Evolutionary conservation across 805 yeast genomes (phyloP).

Genomic region (Torulaspora maleeae): DNA sequence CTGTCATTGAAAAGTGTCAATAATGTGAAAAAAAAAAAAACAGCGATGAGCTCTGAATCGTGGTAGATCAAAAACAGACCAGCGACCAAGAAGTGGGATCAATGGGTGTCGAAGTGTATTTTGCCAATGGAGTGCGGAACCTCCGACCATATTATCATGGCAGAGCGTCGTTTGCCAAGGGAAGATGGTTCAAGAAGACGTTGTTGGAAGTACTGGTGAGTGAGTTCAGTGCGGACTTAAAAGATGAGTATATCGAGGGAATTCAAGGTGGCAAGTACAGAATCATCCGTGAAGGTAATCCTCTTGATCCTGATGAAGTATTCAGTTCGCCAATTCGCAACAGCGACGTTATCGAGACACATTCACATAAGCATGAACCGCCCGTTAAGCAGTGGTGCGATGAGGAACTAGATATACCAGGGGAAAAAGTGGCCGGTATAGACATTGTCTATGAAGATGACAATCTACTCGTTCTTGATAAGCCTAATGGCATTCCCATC

Average conservation of each 20-base stretch:
- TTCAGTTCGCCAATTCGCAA: conserved; percentile 17
- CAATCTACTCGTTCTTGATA: conserved; percentile 75
- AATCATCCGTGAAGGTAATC: conserved; percentile 18
- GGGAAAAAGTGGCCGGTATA: conserved; percentile 40
- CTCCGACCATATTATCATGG: conserved; percentile 41
- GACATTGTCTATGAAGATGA: conserved; percentile 68
- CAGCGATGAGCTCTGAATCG: conserved; percentile 4
- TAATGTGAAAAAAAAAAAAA: neutral
- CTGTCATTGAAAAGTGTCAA: neutral
- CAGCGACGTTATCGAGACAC: conserved; percentile 28
- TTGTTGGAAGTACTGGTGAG: conserved; percentile 38
- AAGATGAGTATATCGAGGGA: conserved; percentile 20
- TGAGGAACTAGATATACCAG: conserved; percentile 11
- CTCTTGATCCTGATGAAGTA: conserved; percentile 16
- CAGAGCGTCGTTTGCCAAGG: conserved; percentile 39
- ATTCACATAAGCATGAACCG: conserved; percentile 82
- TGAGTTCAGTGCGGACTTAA: conserved; percentile 36
- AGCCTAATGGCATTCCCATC: conserved; percentile 90
- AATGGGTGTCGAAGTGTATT: conserved; percentile 20
- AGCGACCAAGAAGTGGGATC: too few relatives aligned
- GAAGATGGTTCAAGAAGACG: conserved; percentile 42
- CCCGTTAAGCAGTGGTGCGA: conserved; percentile 49
- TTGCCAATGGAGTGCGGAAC: conserved; percentile 37
- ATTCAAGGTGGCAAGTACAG: conserved; percentile 21
- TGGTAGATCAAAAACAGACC: neutral